Evolutionary conservation across 2,329 filamentous ascomycete genomes (phyloP).

Genomic region (Leptographium radiaticola): DNA sequence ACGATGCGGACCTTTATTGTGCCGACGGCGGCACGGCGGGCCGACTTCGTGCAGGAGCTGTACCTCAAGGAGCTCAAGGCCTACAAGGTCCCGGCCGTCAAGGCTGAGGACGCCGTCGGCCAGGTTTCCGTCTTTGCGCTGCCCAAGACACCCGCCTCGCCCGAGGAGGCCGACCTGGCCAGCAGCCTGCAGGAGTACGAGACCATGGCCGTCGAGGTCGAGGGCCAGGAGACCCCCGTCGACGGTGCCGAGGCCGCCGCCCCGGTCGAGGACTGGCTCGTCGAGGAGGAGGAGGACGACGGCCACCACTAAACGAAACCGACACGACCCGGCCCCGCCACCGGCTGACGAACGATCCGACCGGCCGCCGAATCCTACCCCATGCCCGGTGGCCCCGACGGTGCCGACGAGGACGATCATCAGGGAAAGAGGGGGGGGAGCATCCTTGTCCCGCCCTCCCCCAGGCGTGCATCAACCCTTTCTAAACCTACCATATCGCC

Average conservation of each 20-base stretch:
- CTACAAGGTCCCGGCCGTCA: conserved; percentile 79
- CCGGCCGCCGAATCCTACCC: neutral
- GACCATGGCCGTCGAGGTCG: conserved; percentile 83
- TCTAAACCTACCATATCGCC: neutral
- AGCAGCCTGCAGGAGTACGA: conserved; percentile 91
- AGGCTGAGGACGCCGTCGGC: conserved; percentile 76
- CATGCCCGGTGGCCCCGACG: too few relatives aligned
- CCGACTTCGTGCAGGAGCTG: conserved; percentile 94
- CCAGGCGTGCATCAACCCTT: neutral
- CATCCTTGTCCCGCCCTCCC: neutral
- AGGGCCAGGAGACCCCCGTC: conserved; percentile 61
- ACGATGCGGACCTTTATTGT: conserved; percentile 34
- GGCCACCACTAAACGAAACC: conserved; percentile 23
- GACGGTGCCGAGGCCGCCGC: conserved; percentile 46
- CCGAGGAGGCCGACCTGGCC: conserved; percentile 88
- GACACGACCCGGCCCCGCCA: neutral
- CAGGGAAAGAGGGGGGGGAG: neutral
- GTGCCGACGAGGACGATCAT: neutral
- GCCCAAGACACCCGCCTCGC: conserved; percentile 72
- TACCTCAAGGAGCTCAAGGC: conserved; percentile 92
- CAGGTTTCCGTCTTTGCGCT: conserved; percentile 78
- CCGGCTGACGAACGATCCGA: neutral
- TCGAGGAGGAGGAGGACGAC: conserved; percentile 56
- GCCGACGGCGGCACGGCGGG: conserved; percentile 50
- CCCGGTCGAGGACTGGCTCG: conserved; percentile 61